Evolutionary conservation across 495 filamentous ascomycete species (phyloP).

Genomic region (Trichoderma asperelloides): DNA sequence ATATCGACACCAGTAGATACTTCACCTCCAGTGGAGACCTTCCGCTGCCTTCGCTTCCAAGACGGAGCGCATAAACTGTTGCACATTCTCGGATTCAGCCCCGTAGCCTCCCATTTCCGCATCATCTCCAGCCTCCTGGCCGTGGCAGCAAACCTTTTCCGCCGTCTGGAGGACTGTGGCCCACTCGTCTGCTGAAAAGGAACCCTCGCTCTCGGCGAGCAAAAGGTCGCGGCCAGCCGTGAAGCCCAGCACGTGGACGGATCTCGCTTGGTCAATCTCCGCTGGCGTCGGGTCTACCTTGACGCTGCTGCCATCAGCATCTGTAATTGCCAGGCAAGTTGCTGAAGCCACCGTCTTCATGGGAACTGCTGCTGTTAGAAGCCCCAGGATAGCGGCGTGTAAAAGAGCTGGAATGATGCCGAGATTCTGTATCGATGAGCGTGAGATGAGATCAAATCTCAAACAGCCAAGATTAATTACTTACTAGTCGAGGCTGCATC

Average conservation of each 20-base stretch:
- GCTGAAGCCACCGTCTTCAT: constrained; percentile 61
- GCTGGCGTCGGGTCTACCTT: constrained; percentile 46
- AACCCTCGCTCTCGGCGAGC: constrained; percentile 71
- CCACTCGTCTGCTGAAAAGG: constrained; percentile 71
- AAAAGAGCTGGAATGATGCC: constrained; percentile 65
- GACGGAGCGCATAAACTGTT: constrained; percentile 53
- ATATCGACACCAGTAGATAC: background rate
- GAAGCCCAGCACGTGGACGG: constrained; percentile 71
- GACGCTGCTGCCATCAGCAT: constrained; percentile 28
- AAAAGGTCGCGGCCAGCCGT: constrained; percentile 66
- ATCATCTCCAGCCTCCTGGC: constrained; percentile 36
- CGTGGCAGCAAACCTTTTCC: constrained; percentile 48
- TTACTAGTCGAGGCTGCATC: constrained; percentile 40
- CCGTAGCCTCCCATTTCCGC: constrained; percentile 34
- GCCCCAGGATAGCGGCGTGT: constrained; percentile 62
- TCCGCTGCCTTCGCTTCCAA: constrained; percentile 49
- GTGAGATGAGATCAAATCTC: background rate
- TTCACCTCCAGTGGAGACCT: constrained; percentile 54
- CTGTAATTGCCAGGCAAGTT: constrained; percentile 52
- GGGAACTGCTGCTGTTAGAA: constrained; percentile 68
- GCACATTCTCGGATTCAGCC: constrained; percentile 34
- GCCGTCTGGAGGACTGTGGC: constrained; percentile 58
- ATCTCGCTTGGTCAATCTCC: constrained; percentile 48
- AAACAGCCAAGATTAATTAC: constrained; percentile 9
- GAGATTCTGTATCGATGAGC: constrained; percentile 47